phyloP scores from a whole-genome alignment of 1,139 yeast species.

The Candida sanyaensis region DNA sequence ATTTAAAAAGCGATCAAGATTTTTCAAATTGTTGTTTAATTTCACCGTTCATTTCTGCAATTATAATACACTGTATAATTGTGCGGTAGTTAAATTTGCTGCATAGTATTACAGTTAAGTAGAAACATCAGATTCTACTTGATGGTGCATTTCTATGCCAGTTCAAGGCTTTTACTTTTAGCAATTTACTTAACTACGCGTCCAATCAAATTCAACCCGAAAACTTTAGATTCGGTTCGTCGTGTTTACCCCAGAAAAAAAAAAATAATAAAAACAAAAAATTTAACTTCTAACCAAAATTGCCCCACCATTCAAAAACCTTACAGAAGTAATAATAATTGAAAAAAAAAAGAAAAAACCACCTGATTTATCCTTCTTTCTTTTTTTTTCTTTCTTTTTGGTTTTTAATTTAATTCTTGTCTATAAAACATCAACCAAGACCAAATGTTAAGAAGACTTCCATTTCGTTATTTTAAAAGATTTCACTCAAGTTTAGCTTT shows the following conservation, averaged over 20 bases:
- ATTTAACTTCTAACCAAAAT: slow-evolving; percentile 33
- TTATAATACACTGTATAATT: neutral
- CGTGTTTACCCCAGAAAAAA: neutral
- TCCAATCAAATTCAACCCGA: neutral
- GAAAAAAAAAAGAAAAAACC: neutral
- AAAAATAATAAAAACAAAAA: slow-evolving; percentile 33
- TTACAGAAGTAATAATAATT: too few species aligned
- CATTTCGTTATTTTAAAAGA: neutral
- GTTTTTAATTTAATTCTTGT: too few species aligned
- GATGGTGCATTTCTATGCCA: too few species aligned
- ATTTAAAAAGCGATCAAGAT: too few species aligned
- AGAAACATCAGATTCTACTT: too few species aligned
- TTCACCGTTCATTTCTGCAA: too few species aligned
- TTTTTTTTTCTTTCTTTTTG: neutral
- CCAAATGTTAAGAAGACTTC: slow-evolving; percentile 32
- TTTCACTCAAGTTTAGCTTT: slow-evolving; percentile 9
- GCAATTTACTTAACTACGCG: neutral
- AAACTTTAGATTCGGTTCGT: neutral
- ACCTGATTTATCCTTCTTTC: neutral
- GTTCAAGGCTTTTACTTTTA: too few species aligned
- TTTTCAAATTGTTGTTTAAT: too few species aligned
- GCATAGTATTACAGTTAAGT: neutral
- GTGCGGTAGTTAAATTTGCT: neutral
- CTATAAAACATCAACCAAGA: neutral
- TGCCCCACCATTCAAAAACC: slow-evolving; percentile 49